Evolutionary conservation across 2,329 filamentous ascomycete genomes (phyloP).

Genomic region (Neospermospora avenae): DNA sequence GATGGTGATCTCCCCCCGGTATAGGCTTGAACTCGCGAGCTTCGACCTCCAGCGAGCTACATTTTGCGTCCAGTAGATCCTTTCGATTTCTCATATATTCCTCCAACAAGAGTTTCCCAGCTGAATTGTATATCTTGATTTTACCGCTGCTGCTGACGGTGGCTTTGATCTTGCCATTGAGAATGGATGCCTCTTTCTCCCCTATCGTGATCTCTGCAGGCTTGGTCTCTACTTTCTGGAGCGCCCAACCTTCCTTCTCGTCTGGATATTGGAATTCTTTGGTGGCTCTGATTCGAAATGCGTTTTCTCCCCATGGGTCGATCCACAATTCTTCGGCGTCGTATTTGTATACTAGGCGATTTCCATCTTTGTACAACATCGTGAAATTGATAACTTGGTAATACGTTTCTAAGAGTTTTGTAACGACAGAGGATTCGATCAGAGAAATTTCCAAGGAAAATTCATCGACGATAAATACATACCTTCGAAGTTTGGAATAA

Average conservation of each 20-base stretch:
- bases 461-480: background rate
- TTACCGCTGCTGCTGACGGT: slow-evolving; percentile 46
- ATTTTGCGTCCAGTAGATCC: slow-evolving; percentile 48
- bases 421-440: too few relatives aligned
- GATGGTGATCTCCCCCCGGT: slow-evolving; percentile 48
- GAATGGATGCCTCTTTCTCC: slow-evolving; percentile 36
- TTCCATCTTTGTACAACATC: slow-evolving; percentile 29
- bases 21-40: slow-evolving; percentile 49
- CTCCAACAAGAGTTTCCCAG: slow-evolving; percentile 44
- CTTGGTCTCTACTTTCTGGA: slow-evolving; percentile 21
- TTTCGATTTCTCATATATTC: slow-evolving; percentile 48
- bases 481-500: background rate
- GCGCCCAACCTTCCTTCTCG: slow-evolving; percentile 42
- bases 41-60: slow-evolving; percentile 47
- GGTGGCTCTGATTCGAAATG: slow-evolving; percentile 46
- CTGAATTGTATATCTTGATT: slow-evolving; percentile 43
- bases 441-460: background rate
- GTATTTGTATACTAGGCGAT: slow-evolving; percentile 32
- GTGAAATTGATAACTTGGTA: background rate
- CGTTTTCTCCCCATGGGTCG: slow-evolving; percentile 48
- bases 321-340: slow-evolving; percentile 47
- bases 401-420: background rate
- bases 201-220: background rate
- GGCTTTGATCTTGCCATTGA: slow-evolving; percentile 48
- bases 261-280: slow-evolving; percentile 36